phyloP scores from a whole-genome alignment of 129 eudicot genomes.

The Escallonia rubra region DNA sequence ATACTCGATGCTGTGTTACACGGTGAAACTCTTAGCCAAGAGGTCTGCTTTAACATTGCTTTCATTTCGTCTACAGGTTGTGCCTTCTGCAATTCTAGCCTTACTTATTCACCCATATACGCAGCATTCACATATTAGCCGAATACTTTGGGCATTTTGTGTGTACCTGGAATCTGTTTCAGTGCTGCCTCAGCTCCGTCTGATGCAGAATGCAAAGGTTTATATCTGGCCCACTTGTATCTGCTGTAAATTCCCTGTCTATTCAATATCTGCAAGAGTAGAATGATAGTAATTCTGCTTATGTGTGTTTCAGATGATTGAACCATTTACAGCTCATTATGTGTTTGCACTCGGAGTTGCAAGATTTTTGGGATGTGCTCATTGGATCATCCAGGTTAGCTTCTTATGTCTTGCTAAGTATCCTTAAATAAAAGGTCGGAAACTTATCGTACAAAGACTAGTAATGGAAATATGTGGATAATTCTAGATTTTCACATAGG shows the following conservation, averaged over 20 bases:
- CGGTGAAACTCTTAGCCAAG: background rate
- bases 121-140: constrained; percentile 24
- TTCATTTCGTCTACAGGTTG: constrained; percentile 34
- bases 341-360: constrained; percentile 93
- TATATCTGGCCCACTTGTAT: background rate
- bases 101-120: constrained; percentile 55
- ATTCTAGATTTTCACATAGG: no score
- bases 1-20: background rate
- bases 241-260: background rate
- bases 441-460: no score
- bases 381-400: constrained; percentile 89
- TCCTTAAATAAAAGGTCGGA: no score
- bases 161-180: constrained; percentile 78
- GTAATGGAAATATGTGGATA: no score
- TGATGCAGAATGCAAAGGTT: constrained; percentile 92
- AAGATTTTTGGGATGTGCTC: constrained; percentile 83
- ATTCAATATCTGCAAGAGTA: background rate
- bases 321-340: constrained; percentile 85
- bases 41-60: background rate
- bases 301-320: constrained; percentile 60
- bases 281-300: background rate
- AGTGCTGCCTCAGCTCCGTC: constrained; percentile 78
- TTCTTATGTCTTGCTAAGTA: background rate
- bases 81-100: constrained; percentile 62
- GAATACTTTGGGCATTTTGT: constrained; percentile 72